Base-by-base conservation (phyloP, 148 eudicot species). In the Camellia sinensis region DNA sequence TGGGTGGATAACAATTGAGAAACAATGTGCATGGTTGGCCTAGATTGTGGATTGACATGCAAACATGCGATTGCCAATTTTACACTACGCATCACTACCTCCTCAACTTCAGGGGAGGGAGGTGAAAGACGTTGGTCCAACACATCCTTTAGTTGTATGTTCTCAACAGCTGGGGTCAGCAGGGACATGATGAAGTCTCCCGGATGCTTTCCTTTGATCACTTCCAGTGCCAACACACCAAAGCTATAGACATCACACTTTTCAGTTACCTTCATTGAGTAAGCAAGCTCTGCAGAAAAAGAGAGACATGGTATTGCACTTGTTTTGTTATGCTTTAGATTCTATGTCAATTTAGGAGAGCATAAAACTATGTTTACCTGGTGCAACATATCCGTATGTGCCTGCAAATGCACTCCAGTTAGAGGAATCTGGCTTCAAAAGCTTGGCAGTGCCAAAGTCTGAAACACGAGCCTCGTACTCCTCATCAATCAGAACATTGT, bases 191-290 rank as follows among this genome's bases (percentile, higher is more conserved):
- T 64, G 5, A 87, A 75, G 29, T 78, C 66, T 40, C 87, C 84
- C 9, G 89, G 89, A 73, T 87, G 89, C 53, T 68, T 85, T 56
- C 89, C 87, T 77, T 64, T 65, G 60, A 87, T 61, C n/a, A 85
- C 65, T 65, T 87, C 87, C 11, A 87, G 21, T 29, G 87, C 74
- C 19, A 87, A n/a, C 44, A 87, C 86, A 70, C 89, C 89, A 21
- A 87, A 87, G 77, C 89, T 87, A 73, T 85, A 87, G 13, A 87
- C 85, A 71, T 85, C 89, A 43, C 86, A 83, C 29, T 85, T 85
- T 37, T 65, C 70, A 37, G 80, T 87, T 46, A 84, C 76, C 45
- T 83, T 80, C 82, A 80, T 82, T 9, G 80, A 85, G 71, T 80
- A 85, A 6, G 89, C 87, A 7, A 87, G 81, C 79, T 87, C 89